Percentiles rank a stretch among this genome's conserved stretches.
Conservation (phyloP, 805 yeast genomes). For the Spathaspora passalidarum region DNA sequence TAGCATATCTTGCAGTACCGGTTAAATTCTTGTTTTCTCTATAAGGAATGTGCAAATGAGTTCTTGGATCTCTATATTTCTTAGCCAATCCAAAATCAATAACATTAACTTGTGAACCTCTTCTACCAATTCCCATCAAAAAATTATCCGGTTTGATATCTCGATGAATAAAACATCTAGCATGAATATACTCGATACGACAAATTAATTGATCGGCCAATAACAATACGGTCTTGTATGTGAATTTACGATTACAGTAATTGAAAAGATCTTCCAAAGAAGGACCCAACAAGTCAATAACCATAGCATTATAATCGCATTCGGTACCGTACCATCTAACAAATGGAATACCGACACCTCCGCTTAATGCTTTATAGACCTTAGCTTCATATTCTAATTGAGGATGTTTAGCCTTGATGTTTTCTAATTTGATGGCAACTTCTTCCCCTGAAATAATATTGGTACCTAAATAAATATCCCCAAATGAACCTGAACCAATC, state of each 20-base stretch:
- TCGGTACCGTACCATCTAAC: conserved; percentile 95
- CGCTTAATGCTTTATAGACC: conserved; percentile 89
- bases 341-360: conserved; percentile 96
- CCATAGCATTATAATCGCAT: conserved; percentile 95
- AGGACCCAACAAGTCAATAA: conserved; percentile 92
- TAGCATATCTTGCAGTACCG: conserved; percentile 96
- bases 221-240: conserved; percentile 87
- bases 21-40: conserved; percentile 94
- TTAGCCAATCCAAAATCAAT: conserved; percentile 94
- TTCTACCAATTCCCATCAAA: conserved; percentile 84
- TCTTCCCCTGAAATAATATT: conserved; percentile 95
- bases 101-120: conserved; percentile 93
- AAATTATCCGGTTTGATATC: conserved; percentile 85
- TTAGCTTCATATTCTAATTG: conserved; percentile 96
- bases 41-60: conserved; percentile 93
- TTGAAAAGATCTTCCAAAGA: conserved; percentile 93
- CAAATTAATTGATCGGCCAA: conserved; percentile 93
- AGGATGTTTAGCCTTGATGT: conserved; percentile 88
- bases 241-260: conserved; percentile 90
- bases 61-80: conserved; percentile 90
- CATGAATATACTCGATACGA: conserved; percentile 93
- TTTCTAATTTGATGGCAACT: conserved; percentile 93
- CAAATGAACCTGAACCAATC: conserved; percentile 96
- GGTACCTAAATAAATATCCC: conserved; percentile 91
- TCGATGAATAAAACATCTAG: conserved; percentile 84